These are phyloP conservation scores for Isabelozyma rhagii DNA, from an alignment of 805 yeast species.

Conservation along the genomic window DNA sequence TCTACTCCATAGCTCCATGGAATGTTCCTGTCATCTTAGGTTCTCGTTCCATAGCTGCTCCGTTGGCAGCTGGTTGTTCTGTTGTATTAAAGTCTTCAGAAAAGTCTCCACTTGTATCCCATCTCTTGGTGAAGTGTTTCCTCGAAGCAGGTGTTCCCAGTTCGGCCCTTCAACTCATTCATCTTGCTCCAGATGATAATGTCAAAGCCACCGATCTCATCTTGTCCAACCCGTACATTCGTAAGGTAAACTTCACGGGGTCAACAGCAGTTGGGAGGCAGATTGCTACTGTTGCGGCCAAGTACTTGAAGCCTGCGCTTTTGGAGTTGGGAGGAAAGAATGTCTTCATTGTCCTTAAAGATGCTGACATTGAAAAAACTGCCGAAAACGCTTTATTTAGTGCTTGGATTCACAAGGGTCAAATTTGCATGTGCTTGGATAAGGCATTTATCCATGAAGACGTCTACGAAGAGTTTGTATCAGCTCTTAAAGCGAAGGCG, in stretches of 20 bases:
- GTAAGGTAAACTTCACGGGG: slow-evolving; percentile 46
- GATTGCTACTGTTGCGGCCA: slow-evolving; percentile 35
- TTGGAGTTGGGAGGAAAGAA: slow-evolving; percentile 49
- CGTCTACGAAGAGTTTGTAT: slow-evolving; percentile 26
- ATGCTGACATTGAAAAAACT: slow-evolving; percentile 32
- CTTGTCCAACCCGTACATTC: slow-evolving; percentile 22
- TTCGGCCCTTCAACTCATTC: slow-evolving; percentile 31
- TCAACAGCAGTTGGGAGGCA: slow-evolving; percentile 37
- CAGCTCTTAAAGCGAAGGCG: slow-evolving; percentile 13
- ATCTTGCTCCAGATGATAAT: slow-evolving; percentile 23
- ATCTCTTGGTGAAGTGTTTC: slow-evolving; percentile 29
- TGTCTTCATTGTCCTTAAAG: slow-evolving; percentile 27
- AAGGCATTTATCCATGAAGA: slow-evolving; percentile 31
- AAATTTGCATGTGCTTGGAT: slow-evolving; percentile 48
- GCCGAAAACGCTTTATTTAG: slow-evolving; percentile 24
- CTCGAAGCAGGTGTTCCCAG: slow-evolving; percentile 38
- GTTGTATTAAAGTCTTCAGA: slow-evolving; percentile 43
- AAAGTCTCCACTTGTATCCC: slow-evolving; percentile 30
- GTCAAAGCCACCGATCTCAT: slow-evolving; percentile 19
- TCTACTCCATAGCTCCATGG: slow-evolving; percentile 47
- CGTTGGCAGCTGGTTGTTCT: slow-evolving; percentile 49
- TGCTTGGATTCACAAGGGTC: slow-evolving; percentile 45
- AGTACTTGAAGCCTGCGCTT: slow-evolving; percentile 36
- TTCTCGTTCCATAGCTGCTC: slow-evolving; percentile 39
- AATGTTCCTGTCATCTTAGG: slow-evolving; percentile 45